Evolutionary conservation across 345 rosid genomes (phyloP).

Genomic region (Viola odorata): DNA sequence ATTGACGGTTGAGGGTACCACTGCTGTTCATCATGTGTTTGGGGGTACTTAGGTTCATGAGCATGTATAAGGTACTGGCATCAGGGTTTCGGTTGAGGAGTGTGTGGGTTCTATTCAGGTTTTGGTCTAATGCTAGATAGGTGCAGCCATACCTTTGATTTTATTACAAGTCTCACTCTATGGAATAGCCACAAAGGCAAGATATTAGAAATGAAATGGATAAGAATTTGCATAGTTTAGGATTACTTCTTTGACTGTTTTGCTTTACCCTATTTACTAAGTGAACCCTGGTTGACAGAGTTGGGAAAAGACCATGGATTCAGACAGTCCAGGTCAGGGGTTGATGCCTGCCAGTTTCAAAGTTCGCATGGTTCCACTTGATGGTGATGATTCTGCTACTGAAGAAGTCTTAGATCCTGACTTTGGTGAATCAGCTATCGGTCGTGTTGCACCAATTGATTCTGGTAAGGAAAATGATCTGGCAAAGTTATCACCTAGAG

Average conservation of each 20-base stretch:
- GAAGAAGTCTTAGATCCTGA: conserved; percentile 86
- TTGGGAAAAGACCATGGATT: conserved; percentile 94
- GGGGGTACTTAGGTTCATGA: too few species aligned
- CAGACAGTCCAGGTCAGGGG: conserved; percentile 90
- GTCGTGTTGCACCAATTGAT: conserved; percentile 87
- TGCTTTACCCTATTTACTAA: conserved; percentile 5
- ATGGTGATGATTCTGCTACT: conserved; percentile 55
- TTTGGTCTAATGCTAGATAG: too few species aligned
- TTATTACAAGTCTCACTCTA: too few species aligned
- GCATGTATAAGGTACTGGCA: too few species aligned
- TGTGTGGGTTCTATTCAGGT: too few species aligned
- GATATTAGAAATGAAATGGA: background rate
- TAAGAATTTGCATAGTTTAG: background rate
- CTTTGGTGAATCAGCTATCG: conserved; percentile 94
- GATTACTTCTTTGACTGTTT: background rate
- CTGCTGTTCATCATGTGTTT: too few species aligned
- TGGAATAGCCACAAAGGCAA: too few species aligned
- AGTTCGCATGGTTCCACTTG: conserved; percentile 69
- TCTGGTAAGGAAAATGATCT: conserved; percentile 43
- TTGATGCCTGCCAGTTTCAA: conserved; percentile 95
- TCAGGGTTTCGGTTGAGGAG: too few species aligned
- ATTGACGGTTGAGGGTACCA: too few species aligned
- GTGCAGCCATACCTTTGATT: too few species aligned
- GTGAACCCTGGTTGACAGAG: conserved; percentile 37
- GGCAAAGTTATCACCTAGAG: background rate